Conservation (phyloP, 768 basidiomycete species). For the Boletales sp. region DNA sequence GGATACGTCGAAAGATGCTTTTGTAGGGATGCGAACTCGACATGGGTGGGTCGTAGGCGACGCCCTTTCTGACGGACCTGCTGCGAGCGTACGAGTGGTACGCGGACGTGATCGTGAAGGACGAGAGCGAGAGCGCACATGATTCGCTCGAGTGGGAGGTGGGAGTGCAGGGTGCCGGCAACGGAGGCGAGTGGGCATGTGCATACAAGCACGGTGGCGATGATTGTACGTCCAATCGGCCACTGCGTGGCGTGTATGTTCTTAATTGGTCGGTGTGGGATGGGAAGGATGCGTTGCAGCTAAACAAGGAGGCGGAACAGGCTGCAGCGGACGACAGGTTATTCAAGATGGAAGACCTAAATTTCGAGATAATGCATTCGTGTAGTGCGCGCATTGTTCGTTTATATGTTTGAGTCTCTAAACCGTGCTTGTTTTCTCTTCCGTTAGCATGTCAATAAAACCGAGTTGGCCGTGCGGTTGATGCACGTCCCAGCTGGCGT, state of each 20-base stretch:
- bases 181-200: constrained; percentile 86
- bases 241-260: too few species aligned
- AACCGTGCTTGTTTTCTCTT: not conserved
- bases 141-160: constrained; percentile 85
- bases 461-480: constrained; percentile 93
- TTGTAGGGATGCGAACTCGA: too few species aligned
- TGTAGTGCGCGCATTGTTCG: constrained; percentile 45
- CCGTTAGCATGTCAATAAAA: constrained; percentile 91
- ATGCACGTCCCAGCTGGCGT: constrained; percentile 92
- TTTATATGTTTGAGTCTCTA: too few species aligned
- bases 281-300: constrained; percentile 60
- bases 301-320: constrained; percentile 64
- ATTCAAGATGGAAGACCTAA: constrained; percentile 83
- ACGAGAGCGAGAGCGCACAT: constrained; percentile 75
- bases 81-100: constrained; percentile 77
- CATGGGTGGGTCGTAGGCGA: constrained; percentile 88
- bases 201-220: constrained; percentile 88
- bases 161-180: constrained; percentile 93
- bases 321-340: constrained; percentile 54
- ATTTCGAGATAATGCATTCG: constrained; percentile 90
- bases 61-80: constrained; percentile 75
- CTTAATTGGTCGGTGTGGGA: too few species aligned
- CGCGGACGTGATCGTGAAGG: constrained; percentile 74
- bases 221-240: constrained; percentile 57
- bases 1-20: too few species aligned